Evolutionary conservation across 2,329 filamentous ascomycete genomes (phyloP), one percentile per base, ranked within the genome.

Genomic region (Sarocladiaceae sp.): DNA sequence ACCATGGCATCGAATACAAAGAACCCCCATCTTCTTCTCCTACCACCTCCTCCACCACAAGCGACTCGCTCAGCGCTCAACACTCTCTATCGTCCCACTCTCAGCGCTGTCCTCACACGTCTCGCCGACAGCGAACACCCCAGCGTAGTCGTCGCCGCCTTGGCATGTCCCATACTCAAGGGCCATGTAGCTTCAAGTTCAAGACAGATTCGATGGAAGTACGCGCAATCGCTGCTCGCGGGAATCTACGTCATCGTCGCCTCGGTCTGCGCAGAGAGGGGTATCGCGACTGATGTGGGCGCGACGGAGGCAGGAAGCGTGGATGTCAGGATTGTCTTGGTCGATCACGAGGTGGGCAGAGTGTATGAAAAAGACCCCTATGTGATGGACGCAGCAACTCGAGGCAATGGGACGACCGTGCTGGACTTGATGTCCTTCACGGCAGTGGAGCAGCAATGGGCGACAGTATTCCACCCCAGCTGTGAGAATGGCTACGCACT

Each of bases 241-340:
- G 77, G 78, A 20, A 59, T 94, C 19, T 97, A 97, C 70, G 81
- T 82, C 55, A 73, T 96, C 41, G 69, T 93, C 45, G 83, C 83
- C 26, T 68, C 82, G 35, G 70, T 88, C n/a, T 88, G 84, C 50
- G 78, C 82, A 11, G 73, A 80, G 51, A 68, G 78, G 39, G 68
- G 67, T 37, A 73, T 67, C 66, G 83, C 61, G 66, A 86, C 62
- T 59, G 87, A 64, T 70, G 77, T 68, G 6, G 63, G 65, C 4
- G 57, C 59, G 33, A 69, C 66, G 12, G 78, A 79, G 27, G 73
- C 79, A 1, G 80, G 81, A 35, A 84, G 86, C 19, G 76, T 95
- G 13, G 88, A 96, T 63, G 74, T 79, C 1, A 79, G 88, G 4
- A 67, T 95, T 13, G 57, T 95, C 21, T 72, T 94, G 24, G 65